Evolutionary conservation across 345 rosid genomes (phyloP), one percentile per base, ranked within the genome.

Genomic region (Brassica cretica): DNA sequence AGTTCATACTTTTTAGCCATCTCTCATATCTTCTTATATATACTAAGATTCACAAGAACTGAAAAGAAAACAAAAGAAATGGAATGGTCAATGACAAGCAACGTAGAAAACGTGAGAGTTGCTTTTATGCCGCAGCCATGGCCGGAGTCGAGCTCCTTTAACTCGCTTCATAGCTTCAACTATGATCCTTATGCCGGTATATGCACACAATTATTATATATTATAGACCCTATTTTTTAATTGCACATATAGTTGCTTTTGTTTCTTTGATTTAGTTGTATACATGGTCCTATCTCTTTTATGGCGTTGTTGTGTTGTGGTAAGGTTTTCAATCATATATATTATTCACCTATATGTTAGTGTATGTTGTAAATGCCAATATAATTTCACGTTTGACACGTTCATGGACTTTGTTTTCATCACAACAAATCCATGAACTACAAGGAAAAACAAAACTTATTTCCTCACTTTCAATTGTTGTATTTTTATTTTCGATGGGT

Each of bases 101-200:
- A 75, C 74, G 29, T 51, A 60, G 82, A 74, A 64, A 79, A 79
- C 67, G 53, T 74, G 65, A 79, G 79, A 74, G 79, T 62, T 74
- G 32, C 82, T 69, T 74, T 79, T 55, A 5, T 79, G 67, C 68
- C 71, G 35, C 72, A 53, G 8, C 68, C 72, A 64, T 74, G 75
- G 79, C 71, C 76, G 8, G 68, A 73, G 14, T 70, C 63, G 74
- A 80, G 30, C 78, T 82, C 97, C 70, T 83, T 87, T 78, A 86
- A 85, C 88, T 86, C 89, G 35, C 88, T 89, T 71, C 88, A 86
- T 82, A 84, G 79, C 89, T 87, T 82, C 75, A 84, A 69, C 86
- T 82, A 68, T 78, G 91, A 87, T 76, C 92, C 83, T 61, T 85
- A 76, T 79, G 86, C 88, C 83, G 96, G 98, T 93, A 82, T 61